phyloP scores from a whole-genome alignment of 257 asterid genomes.

The Solanum megistacrolobum region DNA sequence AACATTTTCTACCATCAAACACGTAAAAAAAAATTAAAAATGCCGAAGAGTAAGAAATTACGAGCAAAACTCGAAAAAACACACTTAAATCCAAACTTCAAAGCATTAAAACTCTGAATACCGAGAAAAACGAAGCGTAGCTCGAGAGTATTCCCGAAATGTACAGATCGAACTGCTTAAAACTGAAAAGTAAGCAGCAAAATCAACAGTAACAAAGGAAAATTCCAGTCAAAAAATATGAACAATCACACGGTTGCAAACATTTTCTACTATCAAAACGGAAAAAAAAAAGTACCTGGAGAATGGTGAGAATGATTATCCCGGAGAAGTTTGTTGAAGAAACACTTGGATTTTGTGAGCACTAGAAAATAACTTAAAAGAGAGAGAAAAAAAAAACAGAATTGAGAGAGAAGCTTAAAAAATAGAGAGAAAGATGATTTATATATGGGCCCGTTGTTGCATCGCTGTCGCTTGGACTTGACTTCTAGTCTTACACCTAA shows the following conservation, averaged over 20 bases:
- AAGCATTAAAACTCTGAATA: background rate
- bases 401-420: background rate
- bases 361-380: background rate
- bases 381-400: background rate
- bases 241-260: background rate
- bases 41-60: background rate
- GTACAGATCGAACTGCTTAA: conserved; percentile 16
- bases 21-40: background rate
- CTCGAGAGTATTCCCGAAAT: background rate
- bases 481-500: background rate
- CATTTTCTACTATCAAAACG: background rate
- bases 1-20: background rate
- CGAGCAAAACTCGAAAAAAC: background rate
- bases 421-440: background rate
- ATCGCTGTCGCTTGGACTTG: background rate
- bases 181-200: background rate
- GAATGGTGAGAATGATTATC: background rate
- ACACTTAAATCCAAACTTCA: background rate
- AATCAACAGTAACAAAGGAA: background rate
- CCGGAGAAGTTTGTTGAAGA: background rate
- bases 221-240: background rate
- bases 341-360: background rate
- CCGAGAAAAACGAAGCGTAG: background rate
- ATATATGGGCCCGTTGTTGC: background rate
- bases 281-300: background rate